These are phyloP conservation scores for Backusella australiensis DNA, from an alignment of 192 early-diverging fungal genomes.

Conservation along the genomic window DNA sequence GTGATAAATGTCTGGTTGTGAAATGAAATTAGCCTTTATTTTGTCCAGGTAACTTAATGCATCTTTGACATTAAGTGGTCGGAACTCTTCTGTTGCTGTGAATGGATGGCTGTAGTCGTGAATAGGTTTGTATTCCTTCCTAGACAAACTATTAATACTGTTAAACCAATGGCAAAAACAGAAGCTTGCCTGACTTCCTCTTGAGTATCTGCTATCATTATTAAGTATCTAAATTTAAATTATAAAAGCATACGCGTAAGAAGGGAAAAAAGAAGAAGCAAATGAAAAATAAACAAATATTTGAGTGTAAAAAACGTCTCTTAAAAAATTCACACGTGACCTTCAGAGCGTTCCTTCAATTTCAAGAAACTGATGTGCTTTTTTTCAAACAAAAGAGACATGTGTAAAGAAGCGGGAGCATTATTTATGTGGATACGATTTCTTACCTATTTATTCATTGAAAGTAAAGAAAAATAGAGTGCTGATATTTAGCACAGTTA, in stretches of 20 bases:
- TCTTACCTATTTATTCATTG: too few relatives aligned
- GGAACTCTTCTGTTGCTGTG: constrained; percentile 14
- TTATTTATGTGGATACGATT: too few relatives aligned
- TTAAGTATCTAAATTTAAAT: not conserved
- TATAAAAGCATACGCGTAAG: not conserved
- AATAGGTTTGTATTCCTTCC: not conserved
- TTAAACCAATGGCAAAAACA: constrained; percentile 7
- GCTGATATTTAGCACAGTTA: too few relatives aligned
- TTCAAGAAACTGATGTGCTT: too few relatives aligned
- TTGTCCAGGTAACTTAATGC: constrained; percentile 92
- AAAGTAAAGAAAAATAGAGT: too few relatives aligned
- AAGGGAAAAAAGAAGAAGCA: not conserved
- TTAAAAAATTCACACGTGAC: not conserved
- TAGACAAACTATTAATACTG: not conserved
- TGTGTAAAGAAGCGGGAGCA: too few relatives aligned
- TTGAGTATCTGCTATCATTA: not conserved
- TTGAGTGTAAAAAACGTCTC: not conserved
- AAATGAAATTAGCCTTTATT: constrained; percentile 87
- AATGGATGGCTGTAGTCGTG: not conserved
- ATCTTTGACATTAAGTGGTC: constrained; percentile 83
- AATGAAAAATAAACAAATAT: not conserved
- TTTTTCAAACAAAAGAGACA: too few relatives aligned
- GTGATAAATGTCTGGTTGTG: constrained; percentile 93
- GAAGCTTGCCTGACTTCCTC: constrained; percentile 9
- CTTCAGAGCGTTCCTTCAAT: too few relatives aligned